Base-by-base conservation (phyloP, 768 basidiomycete genomes). In the Leccinum disarticulatum region DNA sequence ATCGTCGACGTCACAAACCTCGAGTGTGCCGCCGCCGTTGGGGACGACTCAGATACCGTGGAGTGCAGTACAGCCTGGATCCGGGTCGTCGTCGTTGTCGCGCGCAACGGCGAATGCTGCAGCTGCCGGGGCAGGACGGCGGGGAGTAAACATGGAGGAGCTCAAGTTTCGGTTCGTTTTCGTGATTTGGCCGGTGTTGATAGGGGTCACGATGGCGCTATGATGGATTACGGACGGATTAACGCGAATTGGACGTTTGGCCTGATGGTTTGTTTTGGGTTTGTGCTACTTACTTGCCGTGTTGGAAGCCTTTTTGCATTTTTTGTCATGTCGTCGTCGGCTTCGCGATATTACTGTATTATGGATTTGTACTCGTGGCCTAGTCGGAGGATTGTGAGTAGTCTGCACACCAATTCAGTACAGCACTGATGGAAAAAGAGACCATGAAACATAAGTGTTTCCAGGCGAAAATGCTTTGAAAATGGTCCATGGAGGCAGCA, bases 191-290 rank as follows among this genome's bases (percentile, higher is more conserved):
- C 83, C 84, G 35, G 77, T 81, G 7, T 66, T 86, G 54, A 74
- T 86, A 56, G 86, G 84, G 2, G 70, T 85, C 49, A 78, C 80
- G 36, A 79, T 87, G 80, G 82, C 83, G 5, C 64, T 84, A 52
- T 85, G 61, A 69, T 17, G 38, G 6, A 36, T 41, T 41, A n/a
- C 7, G 36, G 36, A 38, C 36, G 17, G 38, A 41, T 9, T 17
- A 41, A 38, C 15, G 15, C 6, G 6, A 3, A 38, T 7, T 38
- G 36, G 38, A n/a, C 38, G 38, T 41, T 41, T 41, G 17, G 38
- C n/a, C 38, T 41, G 17, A n/a, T 41, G 38, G 36, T 15, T 36
- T 36, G 36, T 36, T 41, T 41, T 41, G 15, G 38, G 38, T 41
- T 41, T 41, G 38, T 41, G n/a, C 38, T 41, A 41, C 38, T 41